Conservation (phyloP, 2,329 filamentous ascomycete genomes). For the Sporothrix protearum region DNA sequence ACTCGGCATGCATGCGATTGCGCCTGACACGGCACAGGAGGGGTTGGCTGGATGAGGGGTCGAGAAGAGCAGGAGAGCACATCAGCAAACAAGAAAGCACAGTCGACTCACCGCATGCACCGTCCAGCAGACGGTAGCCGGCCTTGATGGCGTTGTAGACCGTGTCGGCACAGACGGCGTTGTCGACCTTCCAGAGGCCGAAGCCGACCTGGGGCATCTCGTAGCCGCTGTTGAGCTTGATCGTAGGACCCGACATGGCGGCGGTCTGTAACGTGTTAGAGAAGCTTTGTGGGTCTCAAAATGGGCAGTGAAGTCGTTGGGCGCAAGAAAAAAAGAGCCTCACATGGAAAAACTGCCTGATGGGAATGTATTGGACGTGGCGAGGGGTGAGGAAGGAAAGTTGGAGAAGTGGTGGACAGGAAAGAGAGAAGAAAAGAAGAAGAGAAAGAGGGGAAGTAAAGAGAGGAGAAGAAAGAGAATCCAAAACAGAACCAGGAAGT, state of each 20-base stretch:
- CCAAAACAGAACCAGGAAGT: neutral
- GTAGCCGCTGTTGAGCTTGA: conserved; percentile 62
- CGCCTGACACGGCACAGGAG: conserved; percentile 17
- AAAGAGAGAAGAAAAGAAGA: neutral
- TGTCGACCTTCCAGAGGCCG: conserved; percentile 80
- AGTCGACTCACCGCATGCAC: conserved; percentile 55
- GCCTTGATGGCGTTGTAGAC: conserved; percentile 72
- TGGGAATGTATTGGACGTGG: neutral
- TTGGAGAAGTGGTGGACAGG: neutral
- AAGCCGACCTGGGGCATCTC: conserved; percentile 75
- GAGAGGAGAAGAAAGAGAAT: neutral
- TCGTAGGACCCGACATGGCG: conserved; percentile 29
- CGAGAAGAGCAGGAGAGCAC: conserved; percentile 17
- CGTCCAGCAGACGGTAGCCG: conserved; percentile 59
- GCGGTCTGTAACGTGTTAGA: neutral
- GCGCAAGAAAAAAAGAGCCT: neutral
- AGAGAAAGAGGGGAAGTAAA: neutral
- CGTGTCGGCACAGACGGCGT: conserved; percentile 66
- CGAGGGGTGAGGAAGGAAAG: neutral
- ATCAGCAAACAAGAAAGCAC: neutral
- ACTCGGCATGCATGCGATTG: conserved; percentile 13
- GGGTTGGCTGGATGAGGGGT: conserved; percentile 6
- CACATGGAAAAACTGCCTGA: conserved; percentile 6
- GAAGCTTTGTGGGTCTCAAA: neutral
- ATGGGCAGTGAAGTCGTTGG: neutral